Conservation (phyloP, 257 asterid genomes). For the Capsicum chinense region DNA sequence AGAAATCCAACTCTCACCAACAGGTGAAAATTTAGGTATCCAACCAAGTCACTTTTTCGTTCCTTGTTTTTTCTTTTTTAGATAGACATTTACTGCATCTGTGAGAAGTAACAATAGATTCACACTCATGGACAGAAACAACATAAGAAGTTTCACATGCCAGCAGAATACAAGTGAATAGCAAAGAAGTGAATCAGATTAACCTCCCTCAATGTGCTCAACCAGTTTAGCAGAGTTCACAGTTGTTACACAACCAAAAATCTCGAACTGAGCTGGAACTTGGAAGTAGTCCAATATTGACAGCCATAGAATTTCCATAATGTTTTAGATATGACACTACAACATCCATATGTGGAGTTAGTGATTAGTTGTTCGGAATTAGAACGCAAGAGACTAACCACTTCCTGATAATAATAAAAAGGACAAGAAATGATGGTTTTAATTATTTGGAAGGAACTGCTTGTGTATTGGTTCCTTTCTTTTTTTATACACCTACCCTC, state of each 20-base stretch:
- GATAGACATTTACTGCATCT: background rate
- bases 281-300: background rate
- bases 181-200: background rate
- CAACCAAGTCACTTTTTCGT: no score
- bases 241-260: background rate
- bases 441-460: background rate
- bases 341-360: background rate
- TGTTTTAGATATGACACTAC: slow-evolving; percentile 12
- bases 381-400: background rate
- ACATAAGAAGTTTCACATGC: background rate
- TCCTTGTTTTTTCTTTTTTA: background rate
- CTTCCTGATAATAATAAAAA: background rate
- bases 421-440: background rate
- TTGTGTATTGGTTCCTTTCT: background rate
- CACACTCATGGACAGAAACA: slow-evolving; percentile 1
- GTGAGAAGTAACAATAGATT: background rate
- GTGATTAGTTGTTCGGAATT: background rate
- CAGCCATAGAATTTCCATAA: background rate
- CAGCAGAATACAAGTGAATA: background rate
- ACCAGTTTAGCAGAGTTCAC: background rate
- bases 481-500: background rate
- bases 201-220: slow-evolving; percentile 5
- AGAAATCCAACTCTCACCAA: no score
- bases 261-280: background rate
- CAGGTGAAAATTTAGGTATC: no score